These are phyloP conservation scores for Myxozyma neotropica DNA, from an alignment of 805 yeast genomes.

Conservation along the genomic window DNA sequence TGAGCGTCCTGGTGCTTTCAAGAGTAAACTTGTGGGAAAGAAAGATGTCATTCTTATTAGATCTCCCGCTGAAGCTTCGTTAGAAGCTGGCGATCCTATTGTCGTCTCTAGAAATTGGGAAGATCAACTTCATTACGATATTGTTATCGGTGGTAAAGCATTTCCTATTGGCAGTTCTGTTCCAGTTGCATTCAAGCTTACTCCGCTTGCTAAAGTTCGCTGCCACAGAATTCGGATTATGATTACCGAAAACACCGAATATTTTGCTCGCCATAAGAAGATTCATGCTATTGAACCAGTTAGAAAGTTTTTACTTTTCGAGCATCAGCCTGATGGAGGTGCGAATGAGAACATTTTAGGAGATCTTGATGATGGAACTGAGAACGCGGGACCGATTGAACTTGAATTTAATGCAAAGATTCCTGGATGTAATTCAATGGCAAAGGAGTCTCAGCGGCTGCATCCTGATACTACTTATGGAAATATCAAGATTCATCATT, in stretches of 20 bases:
- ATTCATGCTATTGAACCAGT: constrained; percentile 93
- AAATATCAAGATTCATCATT: constrained; percentile 86
- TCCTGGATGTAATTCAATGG: constrained; percentile 48
- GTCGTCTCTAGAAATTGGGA: constrained; percentile 85
- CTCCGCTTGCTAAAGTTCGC: constrained; percentile 84
- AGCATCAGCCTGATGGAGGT: constrained; percentile 62
- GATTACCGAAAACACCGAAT: constrained; percentile 86
- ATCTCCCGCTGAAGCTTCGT: constrained; percentile 72
- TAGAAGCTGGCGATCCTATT: constrained; percentile 92
- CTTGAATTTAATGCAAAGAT: constrained; percentile 84
- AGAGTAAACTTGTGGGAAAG: constrained; percentile 67
- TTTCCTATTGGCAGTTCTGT: constrained; percentile 79
- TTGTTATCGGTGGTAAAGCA: constrained; percentile 85
- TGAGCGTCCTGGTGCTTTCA: constrained; percentile 83
- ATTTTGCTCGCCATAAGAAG: constrained; percentile 79
- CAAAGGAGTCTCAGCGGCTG: constrained; percentile 31
- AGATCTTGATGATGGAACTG: constrained; percentile 41
- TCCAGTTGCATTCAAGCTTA: constrained; percentile 80
- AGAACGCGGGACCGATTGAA: constrained; percentile 54
- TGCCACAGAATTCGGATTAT: constrained; percentile 84
- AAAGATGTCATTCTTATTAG: constrained; percentile 70
- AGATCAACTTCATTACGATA: constrained; percentile 83
- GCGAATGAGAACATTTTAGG: constrained; percentile 48
- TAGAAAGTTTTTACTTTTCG: constrained; percentile 75
- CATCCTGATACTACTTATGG: constrained; percentile 86